Base-by-base conservation (phyloP, 208 protist genomes). In the Trypanosoma theileri region DNA sequence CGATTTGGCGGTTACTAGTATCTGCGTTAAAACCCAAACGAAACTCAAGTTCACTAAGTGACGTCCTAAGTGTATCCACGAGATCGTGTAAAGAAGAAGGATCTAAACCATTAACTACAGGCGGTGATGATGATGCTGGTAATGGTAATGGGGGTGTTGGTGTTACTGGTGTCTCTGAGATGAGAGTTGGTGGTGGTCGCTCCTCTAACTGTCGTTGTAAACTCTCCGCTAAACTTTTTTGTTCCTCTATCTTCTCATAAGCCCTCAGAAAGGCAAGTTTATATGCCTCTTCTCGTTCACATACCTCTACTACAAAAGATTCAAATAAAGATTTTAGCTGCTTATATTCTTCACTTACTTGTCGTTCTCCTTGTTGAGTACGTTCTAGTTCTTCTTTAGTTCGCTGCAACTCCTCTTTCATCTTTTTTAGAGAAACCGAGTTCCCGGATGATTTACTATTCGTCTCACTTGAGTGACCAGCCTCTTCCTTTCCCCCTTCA, bases 251-350 rank as follows among this genome's bases (percentile, higher is more conserved):
- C 59, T 94, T 83, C 14, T 66, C 77, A 51, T 75, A 69, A 1
- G 84, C 42, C n/a, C 66, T 55, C 17, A 56, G 40, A 70, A 89
- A 84, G 7, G 91, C 81, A 35, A 80, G 56, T 66, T 82, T 80
- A 63, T 87, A 94, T 9, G 60, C 84, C 35, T 78, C 82, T 71
- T 94, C 85, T 10, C 88, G 80, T 80, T 94, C 85, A 58, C 76
- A 81, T 12, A 77, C 72, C 48, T 77, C 72, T 17, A 71, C 79
- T 21, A 89, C 83, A 64, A 94, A 94, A 6, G 75, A 63, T 65
- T 91, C 82, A 61, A 93, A 91, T 45, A 84, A 71, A 14, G 73
- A 59, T 48, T 77, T 88, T 13, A 90, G 60, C 7, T 45, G 66
- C 48, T 69, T 66, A 50, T 69, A 69, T 35, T 81, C 65, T 26